These are phyloP conservation scores for Talaromyces nanjingensis DNA, from an alignment of 495 filamentous ascomycete species.

Conservation along the genomic window DNA sequence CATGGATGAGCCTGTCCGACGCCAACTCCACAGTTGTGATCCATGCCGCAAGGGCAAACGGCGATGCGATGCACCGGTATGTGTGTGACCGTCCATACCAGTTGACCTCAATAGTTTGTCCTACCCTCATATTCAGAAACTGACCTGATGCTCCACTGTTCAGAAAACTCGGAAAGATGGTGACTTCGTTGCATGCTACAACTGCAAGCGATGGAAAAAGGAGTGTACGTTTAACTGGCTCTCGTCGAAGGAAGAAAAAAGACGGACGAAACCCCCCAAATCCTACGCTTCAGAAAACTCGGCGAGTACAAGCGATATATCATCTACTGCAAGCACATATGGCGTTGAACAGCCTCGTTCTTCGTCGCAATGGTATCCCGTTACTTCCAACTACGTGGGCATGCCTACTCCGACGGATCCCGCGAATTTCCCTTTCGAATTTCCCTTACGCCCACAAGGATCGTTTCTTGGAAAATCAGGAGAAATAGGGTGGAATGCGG, in stretches of 20 bases:
- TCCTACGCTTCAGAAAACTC: background rate
- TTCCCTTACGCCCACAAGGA: background rate
- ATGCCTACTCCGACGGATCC: background rate
- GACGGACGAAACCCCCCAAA: conserved; percentile 7
- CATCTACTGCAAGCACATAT: background rate
- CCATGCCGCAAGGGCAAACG: conserved; percentile 39
- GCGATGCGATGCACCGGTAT: conserved; percentile 31
- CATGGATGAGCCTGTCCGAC: conserved; percentile 4
- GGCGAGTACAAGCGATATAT: background rate
- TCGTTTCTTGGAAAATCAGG: background rate
- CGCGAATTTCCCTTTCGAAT: background rate
- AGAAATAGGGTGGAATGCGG: background rate
- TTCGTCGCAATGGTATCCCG: background rate
- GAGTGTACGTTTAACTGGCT: conserved; percentile 28
- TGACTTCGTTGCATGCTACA: conserved; percentile 16
- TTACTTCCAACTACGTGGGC: background rate
- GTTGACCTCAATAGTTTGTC: background rate
- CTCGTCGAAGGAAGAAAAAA: conserved; percentile 4
- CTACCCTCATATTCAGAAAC: background rate
- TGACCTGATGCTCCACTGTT: background rate
- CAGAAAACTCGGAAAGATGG: background rate
- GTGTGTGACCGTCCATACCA: background rate
- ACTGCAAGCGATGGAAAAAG: conserved; percentile 22
- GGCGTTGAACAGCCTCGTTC: background rate
- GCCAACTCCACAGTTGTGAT: conserved; percentile 37